Base-by-base conservation (phyloP, 352 stramenopile species). In the Achlya hypogyna region DNA sequence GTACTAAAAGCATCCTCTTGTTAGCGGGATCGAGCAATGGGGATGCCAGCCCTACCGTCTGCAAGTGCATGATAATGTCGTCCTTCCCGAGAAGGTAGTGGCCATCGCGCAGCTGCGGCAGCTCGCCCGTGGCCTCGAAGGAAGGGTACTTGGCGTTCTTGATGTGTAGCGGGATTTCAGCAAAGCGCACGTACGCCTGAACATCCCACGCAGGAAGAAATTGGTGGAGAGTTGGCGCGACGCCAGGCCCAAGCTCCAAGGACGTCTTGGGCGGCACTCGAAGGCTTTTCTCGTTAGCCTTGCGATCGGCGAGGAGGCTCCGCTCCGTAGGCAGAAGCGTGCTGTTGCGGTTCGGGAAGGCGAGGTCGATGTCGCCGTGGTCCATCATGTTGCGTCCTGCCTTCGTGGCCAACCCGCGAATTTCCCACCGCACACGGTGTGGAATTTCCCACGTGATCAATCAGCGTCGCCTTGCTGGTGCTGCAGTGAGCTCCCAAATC, bases 81-180 rank as follows among this genome's bases (percentile, higher is more conserved):
- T 89, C 79, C 63, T 87, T 90, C 8, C 82, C 81, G 64, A 95
- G 72, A 40, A 95, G 74, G 59, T 91, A 95, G 71, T 95, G 91
- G 63, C 86, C 86, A 64, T 95, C 86, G 54, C 78, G 90, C 25
- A 95, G 75, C 71, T 95, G 86, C 34, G 86, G 86, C 53, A 95
- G 69, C 70, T 89, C 82, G 53, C 81, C 78, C 1, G 86, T 93
- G 53, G 84, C 81, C 63, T 93, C 86, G 68, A 92, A 91, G 43
- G 64, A 53, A 22, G 86, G 84, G 67, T 95, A 95, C 70, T 78
- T 77, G 51, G 86, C 90, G 81, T 93, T 95, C 66, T 93, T 80
- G 58, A 95, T 84, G 63, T 95, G 84, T 53, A 95, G 69, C 27
- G 72, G 70, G 32, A 95, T 78, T 59, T 81, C 72, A 8, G 84